Evolutionary conservation across 2,329 filamentous ascomycete genomes (phyloP).

Genomic region (Ophiostoma sp.): DNA sequence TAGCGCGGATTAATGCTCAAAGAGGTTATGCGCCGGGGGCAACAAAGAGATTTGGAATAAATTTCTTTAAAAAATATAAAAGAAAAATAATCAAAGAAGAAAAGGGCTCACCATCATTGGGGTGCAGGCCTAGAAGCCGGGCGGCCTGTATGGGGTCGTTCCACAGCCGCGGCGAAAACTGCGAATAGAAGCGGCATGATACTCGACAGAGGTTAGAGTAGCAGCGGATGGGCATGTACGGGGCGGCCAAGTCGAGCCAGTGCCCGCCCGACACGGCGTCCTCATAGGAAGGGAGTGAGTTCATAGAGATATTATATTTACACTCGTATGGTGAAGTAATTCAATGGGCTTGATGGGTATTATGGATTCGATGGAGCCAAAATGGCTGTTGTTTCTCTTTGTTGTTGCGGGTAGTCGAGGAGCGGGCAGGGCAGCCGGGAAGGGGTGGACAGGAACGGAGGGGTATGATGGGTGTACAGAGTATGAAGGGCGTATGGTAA

Average conservation of each 20-base stretch:
- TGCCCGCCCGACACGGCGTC: conserved; percentile 44
- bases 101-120: conserved; percentile 33
- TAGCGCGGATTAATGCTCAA: neutral
- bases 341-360: conserved; percentile 27
- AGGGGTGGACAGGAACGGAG: neutral
- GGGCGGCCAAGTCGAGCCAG: conserved; percentile 47
- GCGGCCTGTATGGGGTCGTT: conserved; percentile 43
- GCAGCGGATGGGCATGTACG: conserved; percentile 40
- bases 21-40: neutral
- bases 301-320: neutral
- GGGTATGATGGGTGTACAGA: neutral
- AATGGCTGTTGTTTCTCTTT: neutral
- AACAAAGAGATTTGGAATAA: neutral
- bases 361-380: conserved; percentile 31
- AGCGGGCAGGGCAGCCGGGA: conserved; percentile 4
- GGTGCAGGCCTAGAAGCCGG: conserved; percentile 39
- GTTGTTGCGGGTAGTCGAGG: neutral
- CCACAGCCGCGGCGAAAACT: conserved; percentile 52
- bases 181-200: conserved; percentile 41
- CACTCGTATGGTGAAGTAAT: neutral
- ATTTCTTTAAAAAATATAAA: neutral
- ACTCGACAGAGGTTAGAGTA: conserved; percentile 47
- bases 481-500: neutral
- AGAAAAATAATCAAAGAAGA: neutral
- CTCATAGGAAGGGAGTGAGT: conserved; percentile 38